These are phyloP conservation scores for Parastagonospora avenae DNA, from an alignment of 2,329 filamentous ascomycete species.

Conservation along the genomic window DNA sequence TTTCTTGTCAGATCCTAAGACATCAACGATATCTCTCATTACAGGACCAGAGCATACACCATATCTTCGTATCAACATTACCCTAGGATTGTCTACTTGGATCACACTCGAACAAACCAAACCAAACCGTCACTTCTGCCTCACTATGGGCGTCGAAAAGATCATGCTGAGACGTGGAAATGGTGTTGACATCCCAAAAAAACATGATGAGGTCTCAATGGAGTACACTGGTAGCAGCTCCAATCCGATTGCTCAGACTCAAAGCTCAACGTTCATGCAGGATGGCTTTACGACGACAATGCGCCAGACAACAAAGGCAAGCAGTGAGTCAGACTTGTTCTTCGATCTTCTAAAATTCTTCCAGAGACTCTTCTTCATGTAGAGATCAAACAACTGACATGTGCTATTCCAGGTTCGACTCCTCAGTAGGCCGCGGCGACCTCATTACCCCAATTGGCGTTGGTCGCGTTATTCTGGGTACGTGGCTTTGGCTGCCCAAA, in stretches of 20 bases:
- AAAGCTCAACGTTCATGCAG: slow-evolving; percentile 24
- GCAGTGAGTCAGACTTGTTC: slow-evolving; percentile 62
- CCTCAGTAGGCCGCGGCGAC: slow-evolving; percentile 76
- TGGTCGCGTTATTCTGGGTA: slow-evolving; percentile 86
- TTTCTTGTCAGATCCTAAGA: too few relatives aligned
- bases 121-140: background rate
- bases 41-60: too few relatives aligned
- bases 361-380: too few relatives aligned
- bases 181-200: slow-evolving; percentile 62
- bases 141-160: slow-evolving; percentile 68
- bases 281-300: slow-evolving; percentile 74
- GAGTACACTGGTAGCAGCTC: slow-evolving; percentile 72
- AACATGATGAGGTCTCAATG: slow-evolving; percentile 78
- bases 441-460: slow-evolving; percentile 80
- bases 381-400: slow-evolving; percentile 10
- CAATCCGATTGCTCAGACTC: background rate
- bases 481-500: slow-evolving; percentile 17
- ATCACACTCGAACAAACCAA: background rate
- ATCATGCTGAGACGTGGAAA: slow-evolving; percentile 66
- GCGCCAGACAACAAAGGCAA: slow-evolving; percentile 68
- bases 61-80: background rate
- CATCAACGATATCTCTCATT: too few relatives aligned
- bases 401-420: slow-evolving; percentile 74
- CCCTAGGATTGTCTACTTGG: background rate
- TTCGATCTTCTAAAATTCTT: too few relatives aligned